A percentile compares a stretch with the other conserved stretches of the same genome.
These are phyloP conservation scores for Vachellia pachyceras DNA, from an alignment of 306 rosid species.

Conservation along the genomic window DNA sequence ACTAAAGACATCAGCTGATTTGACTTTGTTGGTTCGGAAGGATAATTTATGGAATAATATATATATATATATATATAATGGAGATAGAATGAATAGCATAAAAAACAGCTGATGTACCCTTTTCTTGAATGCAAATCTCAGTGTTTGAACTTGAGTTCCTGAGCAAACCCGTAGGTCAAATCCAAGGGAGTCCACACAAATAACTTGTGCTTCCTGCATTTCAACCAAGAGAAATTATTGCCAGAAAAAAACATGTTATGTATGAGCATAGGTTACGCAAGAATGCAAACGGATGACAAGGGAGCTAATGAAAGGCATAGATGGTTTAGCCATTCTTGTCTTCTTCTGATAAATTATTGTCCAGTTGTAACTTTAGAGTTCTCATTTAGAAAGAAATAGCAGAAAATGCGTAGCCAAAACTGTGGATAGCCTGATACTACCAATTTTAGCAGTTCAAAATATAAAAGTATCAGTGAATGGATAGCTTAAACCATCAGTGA, in stretches of 20 bases:
- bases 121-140: slow-evolving; percentile 74
- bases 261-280: slow-evolving; percentile 6
- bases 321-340: slow-evolving; percentile 25
- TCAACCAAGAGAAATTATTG: slow-evolving; percentile 28
- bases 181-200: slow-evolving; percentile 82
- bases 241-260: slow-evolving; percentile 21
- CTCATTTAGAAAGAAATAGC: slow-evolving; percentile 21
- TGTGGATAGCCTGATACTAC: background rate
- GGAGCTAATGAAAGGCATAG: slow-evolving; percentile 18
- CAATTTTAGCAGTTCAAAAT: slow-evolving; percentile 2
- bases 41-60: slow-evolving; percentile 23
- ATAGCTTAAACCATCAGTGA: slow-evolving; percentile 1
- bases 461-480: slow-evolving; percentile 13
- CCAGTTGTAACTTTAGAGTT: slow-evolving; percentile 13
- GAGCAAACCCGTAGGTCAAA: slow-evolving; percentile 90
- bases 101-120: slow-evolving; percentile 57
- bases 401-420: slow-evolving; percentile 7
- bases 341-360: slow-evolving; percentile 10
- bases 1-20: background rate
- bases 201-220: slow-evolving; percentile 86
- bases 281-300: slow-evolving; percentile 9
- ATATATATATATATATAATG: background rate
- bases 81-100: slow-evolving; percentile 10
- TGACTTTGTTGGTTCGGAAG: slow-evolving; percentile 6
- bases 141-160: slow-evolving; percentile 88